A percentile compares a stretch with the other conserved stretches of the same genome.
phyloP scores from a whole-genome alignment of 2,329 filamentous ascomycete species.

The Aquanectria penicillioides region DNA sequence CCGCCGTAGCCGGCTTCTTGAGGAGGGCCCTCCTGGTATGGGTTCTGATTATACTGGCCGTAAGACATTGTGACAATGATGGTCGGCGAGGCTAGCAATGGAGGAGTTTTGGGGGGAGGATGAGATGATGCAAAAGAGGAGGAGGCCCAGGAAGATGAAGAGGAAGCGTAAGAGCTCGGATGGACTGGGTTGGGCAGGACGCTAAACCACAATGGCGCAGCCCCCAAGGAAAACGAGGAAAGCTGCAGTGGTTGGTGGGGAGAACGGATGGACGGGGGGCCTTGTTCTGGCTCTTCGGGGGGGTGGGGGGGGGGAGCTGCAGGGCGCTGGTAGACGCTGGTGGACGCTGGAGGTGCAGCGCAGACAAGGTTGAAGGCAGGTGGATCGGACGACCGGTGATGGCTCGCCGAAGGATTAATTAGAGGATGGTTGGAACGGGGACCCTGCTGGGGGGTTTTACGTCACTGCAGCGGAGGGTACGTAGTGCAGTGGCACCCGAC shows the following conservation, averaged over 20 bases:
- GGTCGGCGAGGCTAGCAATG: slow-evolving; percentile 32
- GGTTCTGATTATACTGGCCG: slow-evolving; percentile 71
- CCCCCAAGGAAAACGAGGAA: slow-evolving; percentile 6
- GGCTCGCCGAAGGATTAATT: slow-evolving; percentile 13
- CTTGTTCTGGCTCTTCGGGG: too few relatives aligned
- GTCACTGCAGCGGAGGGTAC: slow-evolving; percentile 3
- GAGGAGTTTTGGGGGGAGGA: slow-evolving; percentile 20
- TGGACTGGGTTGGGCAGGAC: slow-evolving; percentile 5
- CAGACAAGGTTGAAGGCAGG: too few relatives aligned
- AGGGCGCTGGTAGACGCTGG: too few relatives aligned
- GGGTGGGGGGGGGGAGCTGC: background rate
- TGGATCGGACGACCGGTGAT: slow-evolving; percentile 16
- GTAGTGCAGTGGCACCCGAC: background rate
- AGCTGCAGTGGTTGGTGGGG: slow-evolving; percentile 20
- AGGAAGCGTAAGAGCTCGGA: slow-evolving; percentile 23
- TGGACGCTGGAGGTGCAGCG: too few relatives aligned
- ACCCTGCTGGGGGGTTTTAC: slow-evolving; percentile 7
- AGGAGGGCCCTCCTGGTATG: slow-evolving; percentile 65
- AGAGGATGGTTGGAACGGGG: slow-evolving; percentile 7
- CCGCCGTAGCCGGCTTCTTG: slow-evolving; percentile 58
- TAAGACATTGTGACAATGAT: slow-evolving; percentile 63
- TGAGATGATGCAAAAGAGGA: slow-evolving; percentile 34
- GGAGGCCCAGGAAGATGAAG: slow-evolving; percentile 30
- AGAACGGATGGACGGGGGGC: background rate
- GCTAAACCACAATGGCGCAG: slow-evolving; percentile 22